Evolutionary conservation across 805 yeast species (phyloP).

Genomic region (Komagataella pastoris): DNA sequence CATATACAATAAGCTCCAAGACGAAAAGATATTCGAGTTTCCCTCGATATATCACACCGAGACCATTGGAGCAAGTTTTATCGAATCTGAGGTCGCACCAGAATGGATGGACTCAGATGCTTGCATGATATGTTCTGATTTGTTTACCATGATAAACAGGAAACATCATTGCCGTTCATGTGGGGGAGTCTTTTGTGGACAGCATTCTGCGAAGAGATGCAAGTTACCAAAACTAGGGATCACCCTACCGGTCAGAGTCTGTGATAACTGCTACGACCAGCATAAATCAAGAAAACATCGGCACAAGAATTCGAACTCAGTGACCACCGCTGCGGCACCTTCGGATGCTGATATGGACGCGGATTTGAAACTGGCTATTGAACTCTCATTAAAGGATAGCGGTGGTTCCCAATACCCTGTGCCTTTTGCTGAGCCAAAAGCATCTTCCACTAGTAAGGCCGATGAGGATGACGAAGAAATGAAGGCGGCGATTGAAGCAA

Average conservation of each 20-base stretch:
- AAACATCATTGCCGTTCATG: constrained; percentile 96
- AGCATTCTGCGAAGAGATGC: constrained; percentile 62
- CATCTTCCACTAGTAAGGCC: constrained; percentile 3
- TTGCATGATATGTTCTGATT: constrained; percentile 83
- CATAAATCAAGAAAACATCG: constrained; percentile 23
- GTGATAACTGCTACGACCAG: constrained; percentile 77
- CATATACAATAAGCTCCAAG: constrained; percentile 43
- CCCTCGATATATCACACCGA: constrained; percentile 36
- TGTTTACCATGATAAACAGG: constrained; percentile 72
- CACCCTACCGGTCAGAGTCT: constrained; percentile 80
- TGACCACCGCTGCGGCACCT: constrained; percentile 9
- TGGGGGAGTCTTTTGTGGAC: constrained; percentile 87
- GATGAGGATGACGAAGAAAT: constrained; percentile 74
- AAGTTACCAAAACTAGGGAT: constrained; percentile 80
- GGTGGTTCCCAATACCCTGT: constrained; percentile 9
- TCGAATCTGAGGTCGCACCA: constrained; percentile 89
- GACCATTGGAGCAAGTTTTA: constrained; percentile 30
- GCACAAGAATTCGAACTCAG: constrained; percentile 9
- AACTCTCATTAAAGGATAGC: constrained; percentile 56
- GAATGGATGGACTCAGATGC: constrained; percentile 95
- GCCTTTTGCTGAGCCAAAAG: constrained; percentile 5
- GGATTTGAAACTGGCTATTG: constrained; percentile 66
- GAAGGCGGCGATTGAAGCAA: constrained; percentile 90
- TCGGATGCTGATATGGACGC: constrained; percentile 50
- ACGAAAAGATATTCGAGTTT: constrained; percentile 48